Evolutionary conservation across 495 filamentous ascomycete genomes (phyloP).

Genomic region (Trichoderma virens): DNA sequence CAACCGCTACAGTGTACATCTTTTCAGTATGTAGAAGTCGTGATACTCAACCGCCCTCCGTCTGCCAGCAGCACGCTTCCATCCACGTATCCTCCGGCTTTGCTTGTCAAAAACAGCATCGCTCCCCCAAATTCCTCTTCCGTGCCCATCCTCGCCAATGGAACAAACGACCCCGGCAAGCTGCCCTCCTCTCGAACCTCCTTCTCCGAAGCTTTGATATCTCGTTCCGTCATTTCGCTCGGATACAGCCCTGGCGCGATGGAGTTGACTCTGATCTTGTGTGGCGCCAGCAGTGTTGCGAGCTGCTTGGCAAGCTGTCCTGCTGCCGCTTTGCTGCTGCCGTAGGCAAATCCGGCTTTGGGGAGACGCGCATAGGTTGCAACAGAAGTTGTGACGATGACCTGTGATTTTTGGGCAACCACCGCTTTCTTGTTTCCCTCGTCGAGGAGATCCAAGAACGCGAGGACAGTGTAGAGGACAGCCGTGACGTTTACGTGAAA

Average conservation of each 20-base stretch:
- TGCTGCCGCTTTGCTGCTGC: constrained; percentile 51
- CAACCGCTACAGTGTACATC: neutral
- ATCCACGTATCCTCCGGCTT: constrained; percentile 43
- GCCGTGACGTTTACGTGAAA: constrained; percentile 54
- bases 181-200: constrained; percentile 20
- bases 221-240: constrained; percentile 35
- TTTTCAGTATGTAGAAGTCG: neutral
- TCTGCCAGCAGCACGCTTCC: constrained; percentile 39
- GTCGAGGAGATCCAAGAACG: constrained; percentile 53
- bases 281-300: constrained; percentile 42
- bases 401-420: constrained; percentile 43
- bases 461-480: constrained; percentile 53
- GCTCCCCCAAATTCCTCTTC: constrained; percentile 41
- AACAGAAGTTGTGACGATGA: constrained; percentile 42
- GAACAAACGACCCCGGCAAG: constrained; percentile 33
- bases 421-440: constrained; percentile 21
- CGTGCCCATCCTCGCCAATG: constrained; percentile 34
- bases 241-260: constrained; percentile 60
- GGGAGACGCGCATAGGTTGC: neutral
- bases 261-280: constrained; percentile 53
- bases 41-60: constrained; percentile 27
- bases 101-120: constrained; percentile 39
- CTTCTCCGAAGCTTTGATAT: neutral
- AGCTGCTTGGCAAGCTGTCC: constrained; percentile 57
- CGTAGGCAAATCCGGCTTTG: constrained; percentile 46